These are phyloP conservation scores for Mollisia scopiformis DNA, from an alignment of 2,329 filamentous ascomycete genomes.

Conservation along the genomic window DNA sequence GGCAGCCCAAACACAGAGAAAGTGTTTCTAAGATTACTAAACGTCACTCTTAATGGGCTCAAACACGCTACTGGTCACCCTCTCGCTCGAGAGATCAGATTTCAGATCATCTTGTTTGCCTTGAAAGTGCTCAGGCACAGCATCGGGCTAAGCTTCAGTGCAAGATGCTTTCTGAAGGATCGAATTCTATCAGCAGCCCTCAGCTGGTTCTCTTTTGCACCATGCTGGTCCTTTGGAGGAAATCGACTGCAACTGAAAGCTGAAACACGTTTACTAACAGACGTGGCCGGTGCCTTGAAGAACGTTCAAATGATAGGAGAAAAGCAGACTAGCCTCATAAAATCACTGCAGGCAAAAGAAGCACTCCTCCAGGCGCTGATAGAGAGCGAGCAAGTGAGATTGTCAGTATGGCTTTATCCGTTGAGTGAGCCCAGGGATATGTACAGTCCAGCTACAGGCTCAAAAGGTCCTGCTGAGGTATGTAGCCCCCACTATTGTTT, in stretches of 20 bases:
- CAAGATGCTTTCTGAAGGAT: constrained; percentile 85
- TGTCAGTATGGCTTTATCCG: constrained; percentile 90
- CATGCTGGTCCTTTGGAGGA: constrained; percentile 93
- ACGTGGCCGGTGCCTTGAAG: constrained; percentile 71
- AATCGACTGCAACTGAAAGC: constrained; percentile 93
- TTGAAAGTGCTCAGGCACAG: constrained; percentile 76
- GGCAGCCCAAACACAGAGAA: constrained; percentile 81
- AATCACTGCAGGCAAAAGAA: constrained; percentile 76
- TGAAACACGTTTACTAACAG: constrained; percentile 79
- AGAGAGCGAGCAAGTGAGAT: constrained; percentile 79
- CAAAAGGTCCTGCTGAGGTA: constrained; percentile 47
- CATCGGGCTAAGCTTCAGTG: constrained; percentile 63
- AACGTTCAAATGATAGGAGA: constrained; percentile 62
- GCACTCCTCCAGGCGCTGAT: constrained; percentile 80
- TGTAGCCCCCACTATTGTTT: constrained; percentile 39
- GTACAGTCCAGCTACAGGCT: constrained; percentile 13
- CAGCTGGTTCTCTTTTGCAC: constrained; percentile 83
- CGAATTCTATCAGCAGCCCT: constrained; percentile 84
- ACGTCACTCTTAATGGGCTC: constrained; percentile 76
- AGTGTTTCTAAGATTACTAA: constrained; percentile 80
- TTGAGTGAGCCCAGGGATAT: constrained; percentile 65
- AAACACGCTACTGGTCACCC: constrained; percentile 76
- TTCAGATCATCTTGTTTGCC: constrained; percentile 84
- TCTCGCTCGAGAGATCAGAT: constrained; percentile 87
- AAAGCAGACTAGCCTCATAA: constrained; percentile 46